A percentile compares a stretch with the other conserved stretches of the same genome.
phyloP scores from a whole-genome alignment of 2,329 filamentous ascomycete species.

The Penicillium crustosum region DNA sequence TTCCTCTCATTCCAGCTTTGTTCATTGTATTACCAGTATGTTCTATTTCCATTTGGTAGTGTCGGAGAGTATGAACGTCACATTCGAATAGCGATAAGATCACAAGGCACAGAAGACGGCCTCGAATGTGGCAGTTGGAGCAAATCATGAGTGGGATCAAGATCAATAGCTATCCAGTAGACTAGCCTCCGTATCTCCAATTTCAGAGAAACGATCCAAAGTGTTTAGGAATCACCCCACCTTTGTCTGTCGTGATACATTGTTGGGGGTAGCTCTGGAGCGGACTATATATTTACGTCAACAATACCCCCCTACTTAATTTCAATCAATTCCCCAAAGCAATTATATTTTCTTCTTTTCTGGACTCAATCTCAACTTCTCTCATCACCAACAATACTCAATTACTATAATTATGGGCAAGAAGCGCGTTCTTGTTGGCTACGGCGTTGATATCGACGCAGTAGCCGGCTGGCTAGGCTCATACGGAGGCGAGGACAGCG shows the following conservation, averaged over 20 bases:
- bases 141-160: neutral
- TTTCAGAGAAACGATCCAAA: neutral
- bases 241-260: neutral
- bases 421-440: constrained; percentile 30
- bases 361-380: neutral
- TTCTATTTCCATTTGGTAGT: neutral
- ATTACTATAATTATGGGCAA: neutral
- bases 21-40: neutral
- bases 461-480: constrained; percentile 36
- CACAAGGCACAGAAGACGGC: no score
- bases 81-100: neutral
- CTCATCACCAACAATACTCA: neutral
- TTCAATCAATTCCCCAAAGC: neutral
- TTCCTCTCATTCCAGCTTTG: rapidly evolving
- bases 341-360: neutral
- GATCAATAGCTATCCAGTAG: neutral
- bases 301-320: neutral
- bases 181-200: neutral
- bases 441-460: constrained; percentile 37
- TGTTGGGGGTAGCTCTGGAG: neutral
- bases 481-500: constrained; percentile 35
- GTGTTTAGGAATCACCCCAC: neutral
- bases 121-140: neutral
- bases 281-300: neutral
- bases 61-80: no score